phyloP scores from a whole-genome alignment of 352 stramenopile species.

The Globisporangium middletonii region DNA sequence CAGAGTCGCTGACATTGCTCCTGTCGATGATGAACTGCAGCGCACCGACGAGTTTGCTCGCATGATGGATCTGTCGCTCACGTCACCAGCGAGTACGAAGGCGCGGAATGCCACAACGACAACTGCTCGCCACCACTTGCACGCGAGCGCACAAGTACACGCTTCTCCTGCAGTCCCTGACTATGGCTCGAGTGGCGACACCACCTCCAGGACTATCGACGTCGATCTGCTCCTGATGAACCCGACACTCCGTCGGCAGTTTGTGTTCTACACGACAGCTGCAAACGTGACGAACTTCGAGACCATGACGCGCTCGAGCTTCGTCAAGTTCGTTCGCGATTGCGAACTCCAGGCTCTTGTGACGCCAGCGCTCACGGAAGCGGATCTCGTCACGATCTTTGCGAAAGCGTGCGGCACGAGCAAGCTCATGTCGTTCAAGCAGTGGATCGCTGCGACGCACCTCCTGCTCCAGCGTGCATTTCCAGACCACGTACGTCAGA shows the following conservation, averaged over 20 bases:
- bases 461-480: constrained; percentile 36
- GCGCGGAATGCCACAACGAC: background rate
- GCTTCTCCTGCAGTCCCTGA: background rate
- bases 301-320: constrained; percentile 50
- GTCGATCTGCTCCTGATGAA: constrained; percentile 35
- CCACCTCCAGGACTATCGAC: background rate
- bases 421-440: constrained; percentile 42
- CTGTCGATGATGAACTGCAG: constrained; percentile 7
- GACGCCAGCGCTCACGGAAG: constrained; percentile 31
- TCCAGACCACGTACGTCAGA: constrained; percentile 19
- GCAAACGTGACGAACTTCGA: constrained; percentile 60
- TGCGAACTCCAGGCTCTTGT: constrained; percentile 38
- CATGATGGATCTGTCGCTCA: constrained; percentile 39
- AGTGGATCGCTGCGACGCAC: constrained; percentile 43
- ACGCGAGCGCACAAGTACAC: background rate
- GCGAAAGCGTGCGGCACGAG: constrained; percentile 20
- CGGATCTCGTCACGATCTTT: constrained; percentile 55
- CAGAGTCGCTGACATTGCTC: background rate
- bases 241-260: constrained; percentile 49
- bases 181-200: too few relatives aligned
- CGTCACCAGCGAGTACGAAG: constrained; percentile 5
- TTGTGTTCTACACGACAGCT: constrained; percentile 60
- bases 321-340: constrained; percentile 61
- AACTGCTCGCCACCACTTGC: background rate
- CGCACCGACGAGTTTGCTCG: constrained; percentile 23